Conservation (phyloP, 176 grass and related monocot genomes). For the Lolium perenne region DNA sequence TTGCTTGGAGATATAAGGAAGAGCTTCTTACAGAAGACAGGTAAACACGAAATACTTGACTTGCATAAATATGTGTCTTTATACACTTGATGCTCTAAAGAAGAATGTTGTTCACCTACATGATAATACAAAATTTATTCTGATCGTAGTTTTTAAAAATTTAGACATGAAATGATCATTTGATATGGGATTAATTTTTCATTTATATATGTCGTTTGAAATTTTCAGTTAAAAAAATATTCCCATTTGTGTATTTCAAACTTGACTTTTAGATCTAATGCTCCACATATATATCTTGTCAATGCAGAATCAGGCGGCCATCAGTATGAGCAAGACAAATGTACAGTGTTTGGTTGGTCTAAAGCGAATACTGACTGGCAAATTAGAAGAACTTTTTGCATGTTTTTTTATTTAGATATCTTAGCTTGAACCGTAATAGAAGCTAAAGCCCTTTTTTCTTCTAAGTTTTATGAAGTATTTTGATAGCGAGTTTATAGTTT, state of each 20-base stretch:
- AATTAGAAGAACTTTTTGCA: conserved; percentile 32
- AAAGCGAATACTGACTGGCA: conserved; percentile 41
- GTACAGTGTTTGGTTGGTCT: conserved; percentile 57
- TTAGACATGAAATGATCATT: background rate
- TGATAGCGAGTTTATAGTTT: conserved; percentile 3
- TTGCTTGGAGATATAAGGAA: conserved; percentile 43
- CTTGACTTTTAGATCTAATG: conserved; percentile 16
- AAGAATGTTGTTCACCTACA: background rate
- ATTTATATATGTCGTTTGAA: background rate
- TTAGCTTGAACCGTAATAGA: conserved; percentile 44
- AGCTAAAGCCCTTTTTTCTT: conserved; percentile 31
- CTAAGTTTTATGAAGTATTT: conserved; percentile 35
- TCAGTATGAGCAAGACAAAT: conserved; percentile 54
- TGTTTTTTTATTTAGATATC: conserved; percentile 36
- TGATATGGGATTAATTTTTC: background rate
- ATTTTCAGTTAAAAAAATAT: background rate
- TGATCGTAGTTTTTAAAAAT: background rate
- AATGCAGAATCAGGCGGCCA: conserved; percentile 45
- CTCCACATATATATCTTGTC: background rate
- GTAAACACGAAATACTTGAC: conserved; percentile 47
- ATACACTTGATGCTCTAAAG: conserved; percentile 19
- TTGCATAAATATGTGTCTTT: background rate
- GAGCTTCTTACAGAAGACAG: conserved; percentile 42
- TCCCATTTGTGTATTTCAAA: conserved; percentile 12
- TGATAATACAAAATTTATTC: background rate